phyloP scores from a whole-genome alignment of 2,329 filamentous ascomycete species.

The Phaeosphaeriaceae sp. region DNA sequence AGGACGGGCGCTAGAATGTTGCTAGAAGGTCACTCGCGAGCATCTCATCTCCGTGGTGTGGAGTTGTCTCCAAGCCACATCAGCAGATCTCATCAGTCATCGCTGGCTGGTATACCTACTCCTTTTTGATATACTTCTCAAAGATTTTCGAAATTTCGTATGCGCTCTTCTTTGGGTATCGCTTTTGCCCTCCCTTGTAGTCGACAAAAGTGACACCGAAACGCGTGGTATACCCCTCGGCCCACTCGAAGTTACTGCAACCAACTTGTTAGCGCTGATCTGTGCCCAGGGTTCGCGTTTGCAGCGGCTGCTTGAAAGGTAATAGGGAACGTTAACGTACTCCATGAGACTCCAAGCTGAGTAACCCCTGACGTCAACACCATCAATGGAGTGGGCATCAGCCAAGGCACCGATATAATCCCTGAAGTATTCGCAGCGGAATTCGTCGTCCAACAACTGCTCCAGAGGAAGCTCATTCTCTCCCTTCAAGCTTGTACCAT shows the following conservation, averaged over 20 bases:
- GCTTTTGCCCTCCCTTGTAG: constrained; percentile 78
- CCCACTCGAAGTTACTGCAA: constrained; percentile 81
- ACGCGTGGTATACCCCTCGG: constrained; percentile 86
- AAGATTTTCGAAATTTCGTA: constrained; percentile 74
- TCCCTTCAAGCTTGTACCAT: constrained; percentile 81
- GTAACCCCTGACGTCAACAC: constrained; percentile 80
- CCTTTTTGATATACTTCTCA: constrained; percentile 71
- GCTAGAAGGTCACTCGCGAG: constrained; percentile 22
- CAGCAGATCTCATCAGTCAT: constrained; percentile 8
- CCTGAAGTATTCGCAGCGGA: constrained; percentile 79
- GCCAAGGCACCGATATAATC: constrained; percentile 80
- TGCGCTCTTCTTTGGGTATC: constrained; percentile 85
- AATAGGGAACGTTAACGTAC: constrained; percentile 53
- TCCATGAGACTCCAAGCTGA: constrained; percentile 90
- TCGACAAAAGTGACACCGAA: constrained; percentile 87
- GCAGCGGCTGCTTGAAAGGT: constrained; percentile 1
- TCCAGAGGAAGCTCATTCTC: constrained; percentile 78
- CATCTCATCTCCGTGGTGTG: constrained; percentile 15
- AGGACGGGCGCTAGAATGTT: constrained; percentile 27
- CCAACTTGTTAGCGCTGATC: constrained; percentile 28
- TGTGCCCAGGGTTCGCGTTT: constrained; percentile 2
- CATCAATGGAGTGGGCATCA: constrained; percentile 71
- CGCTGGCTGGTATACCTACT: constrained; percentile 30
- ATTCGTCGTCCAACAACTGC: constrained; percentile 79
- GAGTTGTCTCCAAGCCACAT: constrained; percentile 18